Base-by-base conservation (phyloP, 2,329 filamentous ascomycete genomes). In the Aureobasidium pullulans region DNA sequence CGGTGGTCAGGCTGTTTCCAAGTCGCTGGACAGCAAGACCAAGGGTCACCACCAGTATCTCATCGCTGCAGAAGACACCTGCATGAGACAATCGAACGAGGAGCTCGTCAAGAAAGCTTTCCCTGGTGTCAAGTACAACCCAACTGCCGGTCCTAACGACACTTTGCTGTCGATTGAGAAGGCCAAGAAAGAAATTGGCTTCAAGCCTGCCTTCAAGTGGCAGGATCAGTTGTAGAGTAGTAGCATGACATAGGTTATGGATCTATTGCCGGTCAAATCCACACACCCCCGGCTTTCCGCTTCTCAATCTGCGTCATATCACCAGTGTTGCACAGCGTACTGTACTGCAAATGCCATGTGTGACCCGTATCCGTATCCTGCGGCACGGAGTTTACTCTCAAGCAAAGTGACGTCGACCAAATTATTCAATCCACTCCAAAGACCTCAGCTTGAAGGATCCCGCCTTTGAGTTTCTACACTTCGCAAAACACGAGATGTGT, bases 111-210 rank as follows among this genome's bases (percentile, higher is more conserved):
- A 66, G 58, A 60, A 60, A 4, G 46, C 54, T 4, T 66, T 66
- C 61, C 63, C 64, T 8, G 59, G 61, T 2, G 64, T 63, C 23
- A 66, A 66, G 53, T 66, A 65, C 57, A 63, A 59, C 13, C 39
- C 52, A 29, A 66, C 64, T 2, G 23, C 53, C 1, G 63, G 62
- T 0, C 50, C 56, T 29, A 66, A 66, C 16, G 64, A 66, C 15
- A 61, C 62, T 2, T 31, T 66, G 50, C 60, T 66, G 2, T 65
- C 63, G 3, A 66, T 65, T 10, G 64, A 66, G 37, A 66, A 66
- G 60, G 64, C 64, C 13, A 64, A 64, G 63, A 66, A 64, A 57
- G 64, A 66, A 49, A 44, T 66, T 15, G 64, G 63, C 0, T 66
- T 63, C 57, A 59, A 62, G 60, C 64, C 64, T 6, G 48, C 36